These are phyloP conservation scores for Yueomyces sinensis DNA, from an alignment of 805 yeast genomes.

Conservation along the genomic window DNA sequence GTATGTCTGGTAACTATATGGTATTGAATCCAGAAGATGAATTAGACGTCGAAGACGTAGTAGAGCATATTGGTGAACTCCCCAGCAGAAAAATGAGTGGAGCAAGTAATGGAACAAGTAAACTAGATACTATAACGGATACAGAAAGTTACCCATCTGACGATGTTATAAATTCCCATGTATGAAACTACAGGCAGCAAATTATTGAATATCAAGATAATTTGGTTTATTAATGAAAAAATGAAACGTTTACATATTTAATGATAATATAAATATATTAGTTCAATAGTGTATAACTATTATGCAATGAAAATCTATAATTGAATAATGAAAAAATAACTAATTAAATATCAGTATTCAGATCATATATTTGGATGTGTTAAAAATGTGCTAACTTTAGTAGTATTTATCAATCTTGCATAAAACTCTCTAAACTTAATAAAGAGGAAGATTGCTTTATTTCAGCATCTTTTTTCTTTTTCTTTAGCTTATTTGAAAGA, in stretches of 20 bases:
- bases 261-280: conserved; percentile 1
- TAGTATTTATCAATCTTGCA: conserved; percentile 23
- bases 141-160: no score
- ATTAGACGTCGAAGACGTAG: neutral
- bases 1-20: neutral
- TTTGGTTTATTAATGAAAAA: no score
- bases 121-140: no score
- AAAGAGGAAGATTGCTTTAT: conserved; percentile 22
- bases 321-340: no score
- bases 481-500: conserved; percentile 29
- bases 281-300: neutral
- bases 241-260: conserved; percentile 2
- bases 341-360: no score
- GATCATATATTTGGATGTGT: no score
- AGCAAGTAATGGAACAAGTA: neutral
- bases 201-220: no score
- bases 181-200: neutral
- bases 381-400: no score
- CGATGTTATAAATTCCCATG: neutral
- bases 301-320: no score
- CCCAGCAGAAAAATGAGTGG: neutral
- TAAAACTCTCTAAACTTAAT: conserved; percentile 37
- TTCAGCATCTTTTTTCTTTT: conserved; percentile 29
- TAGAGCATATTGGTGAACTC: neutral
- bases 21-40: neutral